Conservation (phyloP, 371 early-diverging fungal genomes). For the Phascolomyces articulosus region DNA sequence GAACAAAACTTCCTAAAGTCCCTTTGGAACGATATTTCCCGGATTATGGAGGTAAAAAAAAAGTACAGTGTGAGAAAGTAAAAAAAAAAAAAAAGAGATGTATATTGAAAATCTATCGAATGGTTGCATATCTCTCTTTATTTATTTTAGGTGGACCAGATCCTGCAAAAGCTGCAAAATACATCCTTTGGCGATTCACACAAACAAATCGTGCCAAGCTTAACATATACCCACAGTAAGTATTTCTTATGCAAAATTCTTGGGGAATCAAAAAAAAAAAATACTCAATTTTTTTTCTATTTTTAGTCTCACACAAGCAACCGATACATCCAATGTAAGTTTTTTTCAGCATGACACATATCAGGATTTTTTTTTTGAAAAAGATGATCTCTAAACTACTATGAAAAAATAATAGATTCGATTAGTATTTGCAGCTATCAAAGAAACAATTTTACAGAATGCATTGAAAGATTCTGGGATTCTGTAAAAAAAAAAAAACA, state of each 20-base stretch:
- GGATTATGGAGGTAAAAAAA: slow-evolving; percentile 58
- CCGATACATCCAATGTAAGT: slow-evolving; percentile 81
- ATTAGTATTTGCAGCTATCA: slow-evolving; percentile 77
- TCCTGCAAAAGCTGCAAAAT: slow-evolving; percentile 72
- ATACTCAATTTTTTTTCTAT: neutral
- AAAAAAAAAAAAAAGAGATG: neutral
- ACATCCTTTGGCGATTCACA: slow-evolving; percentile 72
- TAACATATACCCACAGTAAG: slow-evolving; percentile 78
- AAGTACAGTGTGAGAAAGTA: neutral
- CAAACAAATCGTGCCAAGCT: slow-evolving; percentile 71
- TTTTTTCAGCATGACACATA: neutral
- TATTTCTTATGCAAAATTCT: slow-evolving; percentile 6
- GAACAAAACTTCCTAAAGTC: slow-evolving; percentile 62
- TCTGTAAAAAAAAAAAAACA: slow-evolving; percentile 28
- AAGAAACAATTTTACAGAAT: slow-evolving; percentile 78
- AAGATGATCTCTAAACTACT: neutral
- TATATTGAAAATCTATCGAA: too few relatives aligned
- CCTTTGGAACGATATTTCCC: slow-evolving; percentile 74
- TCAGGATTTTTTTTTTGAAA: neutral
- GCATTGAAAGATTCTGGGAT: slow-evolving; percentile 71
- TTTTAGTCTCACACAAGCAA: slow-evolving; percentile 76
- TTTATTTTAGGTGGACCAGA: slow-evolving; percentile 63
- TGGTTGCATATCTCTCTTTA: neutral
- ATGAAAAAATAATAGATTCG: slow-evolving; percentile 40
- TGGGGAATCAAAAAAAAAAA: neutral